Percentiles rank a stretch among this genome's conserved stretches.
Conservation (phyloP, 306 rosid species). For the Sesbania bispinosa region DNA sequence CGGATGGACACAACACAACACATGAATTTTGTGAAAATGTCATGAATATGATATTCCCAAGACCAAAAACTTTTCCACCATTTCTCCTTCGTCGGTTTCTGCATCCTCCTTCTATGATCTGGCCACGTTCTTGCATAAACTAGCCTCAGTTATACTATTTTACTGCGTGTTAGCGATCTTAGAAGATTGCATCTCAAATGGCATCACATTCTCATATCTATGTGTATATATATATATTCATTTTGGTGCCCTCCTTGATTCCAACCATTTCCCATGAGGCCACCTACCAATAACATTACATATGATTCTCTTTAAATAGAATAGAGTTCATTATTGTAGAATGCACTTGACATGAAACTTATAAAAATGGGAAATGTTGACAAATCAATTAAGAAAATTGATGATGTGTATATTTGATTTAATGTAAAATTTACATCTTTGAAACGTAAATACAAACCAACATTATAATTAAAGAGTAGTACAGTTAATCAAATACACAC, state of each 20-base stretch:
- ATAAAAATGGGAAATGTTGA: background rate
- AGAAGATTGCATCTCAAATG: background rate
- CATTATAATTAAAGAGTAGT: no score
- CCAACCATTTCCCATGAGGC: conserved; percentile 12
- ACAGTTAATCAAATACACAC: no score
- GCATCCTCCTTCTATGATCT: conserved; percentile 8
- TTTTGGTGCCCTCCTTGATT: background rate
- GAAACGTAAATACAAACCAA: no score
- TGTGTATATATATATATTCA: background rate
- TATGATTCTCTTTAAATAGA: background rate
- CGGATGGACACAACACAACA: conserved; percentile 28
- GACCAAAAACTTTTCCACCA: background rate
- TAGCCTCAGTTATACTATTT: background rate
- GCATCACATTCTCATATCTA: background rate
- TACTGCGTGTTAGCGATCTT: background rate
- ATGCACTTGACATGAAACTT: background rate
- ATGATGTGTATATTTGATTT: background rate
- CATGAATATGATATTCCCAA: conserved; percentile 34
- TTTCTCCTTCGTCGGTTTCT: background rate
- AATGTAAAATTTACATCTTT: no score
- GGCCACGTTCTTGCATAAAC: conserved; percentile 27
- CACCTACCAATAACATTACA: background rate
- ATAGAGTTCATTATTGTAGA: background rate
- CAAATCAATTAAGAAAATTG: background rate
- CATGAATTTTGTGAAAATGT: conserved; percentile 2